Evolutionary conservation across 2,329 filamentous ascomycete species (phyloP), one percentile per base, ranked within the genome.

Genomic region (Colletotrichum nymphaeae): DNA sequence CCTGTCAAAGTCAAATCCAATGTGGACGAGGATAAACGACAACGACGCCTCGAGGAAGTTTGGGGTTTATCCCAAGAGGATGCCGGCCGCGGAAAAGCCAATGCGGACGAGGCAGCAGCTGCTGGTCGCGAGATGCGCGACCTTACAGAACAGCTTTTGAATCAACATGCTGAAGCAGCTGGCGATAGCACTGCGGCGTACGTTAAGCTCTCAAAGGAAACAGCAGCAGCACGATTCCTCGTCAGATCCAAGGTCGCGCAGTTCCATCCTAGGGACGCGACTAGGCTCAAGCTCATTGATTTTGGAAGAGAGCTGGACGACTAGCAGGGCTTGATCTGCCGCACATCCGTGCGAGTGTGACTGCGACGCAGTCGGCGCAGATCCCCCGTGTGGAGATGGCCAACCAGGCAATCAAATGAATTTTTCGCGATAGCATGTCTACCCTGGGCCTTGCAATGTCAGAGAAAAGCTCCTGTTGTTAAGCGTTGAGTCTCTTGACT

Each of bases 241-340:
- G 89, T 93, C 42, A 83, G 91, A 68, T 91, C 90, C 49, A 92
- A 92, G 77, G 90, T 92, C 53, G 91, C 91, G 3, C 88, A 91
- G 76, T 92, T 93, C 76, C 90, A 93, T 76, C 90, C 90, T 3
- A 88, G 85, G 74, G 91, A 93, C 81, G 90, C 91, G 16, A 88
- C 84, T 55, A 87, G 83, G 78, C 80, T 93, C 64, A 86, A 88
- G 63, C 80, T 93, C 59, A 81, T 93, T 59, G 90, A 93, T 79
- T 93, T 92, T 84, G 91, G 90, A 19, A 87, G 88, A 71, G 90
- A 92, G 75, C 78, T 93, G 74, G 90, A 91, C 62, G 87, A 87
- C 77, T 90, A 83, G 76, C 58, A 46, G 6, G 46, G 32, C 72
- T 58, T 30, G 67, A 32, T 19, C 63, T 58, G 71, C 71, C 71